Conservation (phyloP, 2,329 filamentous ascomycete genomes). For the Tolypocladium endophyticum region DNA sequence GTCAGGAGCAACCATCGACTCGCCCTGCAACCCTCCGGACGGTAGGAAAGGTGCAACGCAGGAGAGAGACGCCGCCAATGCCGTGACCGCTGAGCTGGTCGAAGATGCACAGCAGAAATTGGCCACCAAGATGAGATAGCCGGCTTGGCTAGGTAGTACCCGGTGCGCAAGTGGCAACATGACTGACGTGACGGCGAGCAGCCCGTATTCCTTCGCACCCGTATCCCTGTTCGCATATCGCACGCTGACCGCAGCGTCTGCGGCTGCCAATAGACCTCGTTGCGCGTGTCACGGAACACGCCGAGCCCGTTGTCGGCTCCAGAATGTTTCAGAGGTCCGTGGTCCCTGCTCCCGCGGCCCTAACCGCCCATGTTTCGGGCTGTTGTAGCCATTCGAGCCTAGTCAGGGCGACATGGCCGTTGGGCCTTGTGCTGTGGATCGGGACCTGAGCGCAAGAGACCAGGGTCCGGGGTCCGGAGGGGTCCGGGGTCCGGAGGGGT, state of each 20-base stretch:
- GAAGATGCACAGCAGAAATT: neutral
- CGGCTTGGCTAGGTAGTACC: neutral
- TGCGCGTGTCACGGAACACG: neutral
- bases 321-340: neutral
- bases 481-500: neutral
- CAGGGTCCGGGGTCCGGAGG: neutral
- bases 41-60: neutral
- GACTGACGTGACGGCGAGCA: neutral
- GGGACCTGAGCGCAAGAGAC: neutral
- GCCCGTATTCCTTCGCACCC: neutral
- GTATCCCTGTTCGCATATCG: neutral
- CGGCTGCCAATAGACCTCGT: neutral
- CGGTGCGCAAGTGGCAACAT: neutral
- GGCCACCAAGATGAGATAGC: neutral
- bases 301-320: neutral
- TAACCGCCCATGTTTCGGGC: neutral
- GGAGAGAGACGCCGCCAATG: neutral
- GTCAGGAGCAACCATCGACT: neutral
- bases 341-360: neutral
- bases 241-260: neutral
- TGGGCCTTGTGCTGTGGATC: neutral
- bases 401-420: neutral
- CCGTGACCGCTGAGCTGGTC: neutral
- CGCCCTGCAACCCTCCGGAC: neutral
- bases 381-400: neutral